These are phyloP conservation scores for Agrocybe praecox DNA, from an alignment of 768 basidiomycete species.

Conservation along the genomic window DNA sequence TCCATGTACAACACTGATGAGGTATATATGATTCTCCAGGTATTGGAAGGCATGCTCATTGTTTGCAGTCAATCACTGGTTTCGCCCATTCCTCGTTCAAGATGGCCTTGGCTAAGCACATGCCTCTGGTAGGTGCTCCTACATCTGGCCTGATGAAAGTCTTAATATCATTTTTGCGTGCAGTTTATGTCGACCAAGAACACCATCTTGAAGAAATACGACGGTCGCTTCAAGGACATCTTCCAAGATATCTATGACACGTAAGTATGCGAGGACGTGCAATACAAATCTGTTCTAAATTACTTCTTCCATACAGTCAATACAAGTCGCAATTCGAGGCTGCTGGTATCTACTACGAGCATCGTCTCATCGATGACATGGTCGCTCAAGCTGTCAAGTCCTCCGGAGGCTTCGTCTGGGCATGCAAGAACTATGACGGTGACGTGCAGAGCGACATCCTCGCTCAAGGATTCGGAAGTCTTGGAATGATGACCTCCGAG, in stretches of 20 bases:
- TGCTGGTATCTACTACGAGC: slow-evolving; percentile 86
- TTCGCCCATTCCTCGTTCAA: slow-evolving; percentile 99
- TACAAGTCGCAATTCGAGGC: slow-evolving; percentile 76
- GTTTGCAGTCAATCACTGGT: slow-evolving; percentile 77
- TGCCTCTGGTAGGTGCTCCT: slow-evolving; percentile 55
- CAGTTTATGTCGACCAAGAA: slow-evolving; percentile 99
- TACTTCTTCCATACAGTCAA: slow-evolving; percentile 35
- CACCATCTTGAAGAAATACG: slow-evolving; percentile 96
- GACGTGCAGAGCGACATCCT: slow-evolving; percentile 92
- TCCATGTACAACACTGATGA: slow-evolving; percentile 99
- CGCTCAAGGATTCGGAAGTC: slow-evolving; percentile 94
- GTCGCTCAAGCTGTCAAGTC: slow-evolving; percentile 98
- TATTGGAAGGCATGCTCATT: neutral
- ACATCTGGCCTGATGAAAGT: too few relatives aligned
- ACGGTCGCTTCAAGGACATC: slow-evolving; percentile 99
- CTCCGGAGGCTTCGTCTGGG: slow-evolving; percentile 87
- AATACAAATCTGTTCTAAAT: neutral
- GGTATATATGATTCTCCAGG: slow-evolving; percentile 33
- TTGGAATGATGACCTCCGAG: slow-evolving; percentile 99
- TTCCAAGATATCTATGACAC: slow-evolving; percentile 95
- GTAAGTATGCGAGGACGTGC: slow-evolving; percentile 31
- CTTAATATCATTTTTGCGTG: neutral
- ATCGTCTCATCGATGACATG: slow-evolving; percentile 98
- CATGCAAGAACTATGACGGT: slow-evolving; percentile 80
- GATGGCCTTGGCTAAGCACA: slow-evolving; percentile 84